Base-by-base conservation (phyloP, 257 asterid species). In the Solanum pinnatisectum region DNA sequence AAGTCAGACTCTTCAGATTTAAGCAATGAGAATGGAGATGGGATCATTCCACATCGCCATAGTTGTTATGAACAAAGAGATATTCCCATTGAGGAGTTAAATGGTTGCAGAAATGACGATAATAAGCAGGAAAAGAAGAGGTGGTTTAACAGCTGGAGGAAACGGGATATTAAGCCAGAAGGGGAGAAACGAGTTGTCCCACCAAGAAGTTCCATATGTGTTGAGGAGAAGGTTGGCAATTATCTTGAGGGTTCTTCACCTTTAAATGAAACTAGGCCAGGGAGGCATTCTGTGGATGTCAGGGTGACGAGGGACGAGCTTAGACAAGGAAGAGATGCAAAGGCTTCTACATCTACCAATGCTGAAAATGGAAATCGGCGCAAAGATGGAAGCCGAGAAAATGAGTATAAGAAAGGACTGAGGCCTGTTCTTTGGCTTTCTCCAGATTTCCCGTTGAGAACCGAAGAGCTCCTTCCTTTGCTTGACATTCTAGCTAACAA, bases 391-490 rank as follows among this genome's bases (percentile, higher is more conserved):
- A 81, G 74, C 88, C 89, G 92, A 22, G 99, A 96, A 92, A 95
- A 91, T 85, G 98, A 96, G 95, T 97, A 97, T 84, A 97, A 97
- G 91, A 97, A 95, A 92, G 98, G 98, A 77, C 91, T 97, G 93
- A 97, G 99, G 93, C 99, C 99, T n/a, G 82, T 94, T 90, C 96
- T 97, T 35, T 97, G 98, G 98, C 98, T 97, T 83, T 94, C 98
- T 56, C 98, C 98, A 5, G 95, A 97, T 90, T 97, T 97, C 89
- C 98, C 97, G 0, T 90, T 97, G 78, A 91, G 89, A 90, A 94
- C 98, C 42, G 99, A 97, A 83, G 98, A 97, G 88, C 93, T 97
- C 81, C 92, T 97, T 67, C 99, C 99, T 16, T 92, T 97, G 91
- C 99, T 97, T 46, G 99, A 97, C 90, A 97, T 97, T 90, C 92